Conservation (phyloP, 495 filamentous ascomycete genomes). For the Xylaria longipes region DNA sequence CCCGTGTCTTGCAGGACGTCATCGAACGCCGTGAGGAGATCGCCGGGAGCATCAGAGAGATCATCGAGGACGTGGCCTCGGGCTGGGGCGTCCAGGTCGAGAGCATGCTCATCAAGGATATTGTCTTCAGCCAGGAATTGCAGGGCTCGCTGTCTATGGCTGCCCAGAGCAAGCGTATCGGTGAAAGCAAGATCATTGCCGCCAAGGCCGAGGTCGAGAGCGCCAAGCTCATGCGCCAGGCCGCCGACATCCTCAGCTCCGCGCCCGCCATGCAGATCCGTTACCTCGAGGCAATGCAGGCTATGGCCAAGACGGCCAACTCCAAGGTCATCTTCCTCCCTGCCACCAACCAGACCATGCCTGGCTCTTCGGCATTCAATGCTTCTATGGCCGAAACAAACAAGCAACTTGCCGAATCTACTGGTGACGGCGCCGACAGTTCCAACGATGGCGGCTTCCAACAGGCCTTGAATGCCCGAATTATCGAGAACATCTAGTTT, state of each 20-base stretch:
- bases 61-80: constrained; percentile 92
- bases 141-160: constrained; percentile 99
- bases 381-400: constrained; percentile 34
- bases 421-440: constrained; percentile 42
- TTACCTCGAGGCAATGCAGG: constrained; percentile 99
- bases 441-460: constrained; percentile 71
- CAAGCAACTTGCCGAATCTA: constrained; percentile 35
- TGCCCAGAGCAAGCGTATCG: constrained; percentile 98
- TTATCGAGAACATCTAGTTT: constrained; percentile 85
- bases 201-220: constrained; percentile 96
- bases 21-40: constrained; percentile 99
- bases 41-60: constrained; percentile 90
- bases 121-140: constrained; percentile 94
- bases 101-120: constrained; percentile 99
- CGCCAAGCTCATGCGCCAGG: constrained; percentile 97
- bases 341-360: constrained; percentile 66
- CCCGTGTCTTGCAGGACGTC: constrained; percentile 95
- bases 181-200: constrained; percentile 97
- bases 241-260: constrained; percentile 90
- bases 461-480: constrained; percentile 79
- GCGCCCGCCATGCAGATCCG: constrained; percentile 99
- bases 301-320: constrained; percentile 96
- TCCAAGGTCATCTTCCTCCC: constrained; percentile 97
- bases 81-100: constrained; percentile 98
- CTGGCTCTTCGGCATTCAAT: constrained; percentile 51